These are phyloP conservation scores for Akanthomyces dipterigenus DNA, from an alignment of 2,329 filamentous ascomycete genomes.

Conservation along the genomic window DNA sequence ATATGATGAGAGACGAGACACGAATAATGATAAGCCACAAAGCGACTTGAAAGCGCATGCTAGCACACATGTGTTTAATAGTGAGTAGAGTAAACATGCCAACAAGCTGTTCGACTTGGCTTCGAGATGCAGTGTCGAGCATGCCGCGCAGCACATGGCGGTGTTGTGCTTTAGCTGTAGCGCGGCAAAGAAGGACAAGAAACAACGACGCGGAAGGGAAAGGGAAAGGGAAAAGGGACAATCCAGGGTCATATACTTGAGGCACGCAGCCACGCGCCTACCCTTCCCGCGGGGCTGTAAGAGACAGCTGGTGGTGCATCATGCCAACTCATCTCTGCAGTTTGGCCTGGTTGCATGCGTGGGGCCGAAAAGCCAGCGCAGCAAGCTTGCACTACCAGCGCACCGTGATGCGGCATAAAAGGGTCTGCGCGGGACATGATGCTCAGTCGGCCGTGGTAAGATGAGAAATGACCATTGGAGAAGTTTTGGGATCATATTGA, in stretches of 20 bases:
- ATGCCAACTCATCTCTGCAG: conserved; percentile 14
- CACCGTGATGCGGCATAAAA: background rate
- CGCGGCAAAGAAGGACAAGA: background rate
- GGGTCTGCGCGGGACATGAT: background rate
- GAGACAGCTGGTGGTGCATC: conserved; percentile 13
- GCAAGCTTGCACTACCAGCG: conserved; percentile 9
- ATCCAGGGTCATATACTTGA: background rate
- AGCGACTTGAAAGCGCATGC: background rate
- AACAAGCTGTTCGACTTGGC: background rate
- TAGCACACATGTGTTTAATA: background rate
- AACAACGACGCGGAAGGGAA: background rate
- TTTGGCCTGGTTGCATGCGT: conserved; percentile 10
- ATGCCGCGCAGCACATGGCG: too few relatives aligned
- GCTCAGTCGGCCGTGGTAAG: background rate
- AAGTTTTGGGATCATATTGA: background rate
- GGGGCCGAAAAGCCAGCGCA: conserved; percentile 7
- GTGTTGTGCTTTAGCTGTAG: background rate
- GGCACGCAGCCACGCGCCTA: conserved; percentile 4
- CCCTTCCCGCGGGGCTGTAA: conserved; percentile 1
- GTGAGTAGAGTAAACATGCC: background rate
- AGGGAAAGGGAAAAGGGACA: background rate
- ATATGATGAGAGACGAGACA: conserved; percentile 11
- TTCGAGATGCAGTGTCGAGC: background rate
- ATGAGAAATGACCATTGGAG: background rate
- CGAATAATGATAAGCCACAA: conserved; percentile 11